A percentile compares a stretch with the other conserved stretches of the same genome.
Evolutionary conservation across 345 rosid genomes (phyloP).

Genomic region (Pugionium dolabratum): DNA sequence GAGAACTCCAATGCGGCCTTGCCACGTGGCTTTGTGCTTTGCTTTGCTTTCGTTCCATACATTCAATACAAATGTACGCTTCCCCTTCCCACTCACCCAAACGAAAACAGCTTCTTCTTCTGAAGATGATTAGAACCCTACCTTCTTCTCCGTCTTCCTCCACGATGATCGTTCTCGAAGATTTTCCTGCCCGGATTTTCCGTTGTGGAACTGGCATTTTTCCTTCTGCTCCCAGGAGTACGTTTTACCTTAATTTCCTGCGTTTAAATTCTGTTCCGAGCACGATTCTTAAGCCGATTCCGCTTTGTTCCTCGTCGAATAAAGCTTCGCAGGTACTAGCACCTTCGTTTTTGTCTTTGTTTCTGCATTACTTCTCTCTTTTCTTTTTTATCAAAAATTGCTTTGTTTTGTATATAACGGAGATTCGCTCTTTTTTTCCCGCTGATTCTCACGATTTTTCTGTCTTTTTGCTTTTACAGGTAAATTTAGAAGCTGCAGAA

Average conservation of each 20-base stretch:
- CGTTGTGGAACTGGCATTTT: slow-evolving; percentile 27
- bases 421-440: background rate
- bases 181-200: slow-evolving; percentile 24
- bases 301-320: slow-evolving; percentile 35
- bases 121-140: slow-evolving; percentile 35
- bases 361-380: slow-evolving; percentile 2
- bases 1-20: background rate
- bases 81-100: no score
- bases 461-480: background rate
- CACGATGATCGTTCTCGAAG: slow-evolving; percentile 21
- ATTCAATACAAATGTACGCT: background rate
- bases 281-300: slow-evolving; percentile 34
- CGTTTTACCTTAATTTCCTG: slow-evolving; percentile 34
- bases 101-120: no score
- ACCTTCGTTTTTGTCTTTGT: background rate
- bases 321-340: slow-evolving; percentile 46
- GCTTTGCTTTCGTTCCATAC: slow-evolving; percentile 31
- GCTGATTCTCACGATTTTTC: background rate
- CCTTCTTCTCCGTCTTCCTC: slow-evolving; percentile 6
- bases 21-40: slow-evolving; percentile 34
- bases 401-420: slow-evolving; percentile 2
- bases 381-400: background rate
- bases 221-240: slow-evolving; percentile 38
- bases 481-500: slow-evolving; percentile 19
- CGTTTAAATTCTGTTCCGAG: slow-evolving; percentile 37